Evolutionary conservation across 129 eudicot species (phyloP), one percentile per base, ranked within the genome.

Genomic region (Lactuca saligna): DNA sequence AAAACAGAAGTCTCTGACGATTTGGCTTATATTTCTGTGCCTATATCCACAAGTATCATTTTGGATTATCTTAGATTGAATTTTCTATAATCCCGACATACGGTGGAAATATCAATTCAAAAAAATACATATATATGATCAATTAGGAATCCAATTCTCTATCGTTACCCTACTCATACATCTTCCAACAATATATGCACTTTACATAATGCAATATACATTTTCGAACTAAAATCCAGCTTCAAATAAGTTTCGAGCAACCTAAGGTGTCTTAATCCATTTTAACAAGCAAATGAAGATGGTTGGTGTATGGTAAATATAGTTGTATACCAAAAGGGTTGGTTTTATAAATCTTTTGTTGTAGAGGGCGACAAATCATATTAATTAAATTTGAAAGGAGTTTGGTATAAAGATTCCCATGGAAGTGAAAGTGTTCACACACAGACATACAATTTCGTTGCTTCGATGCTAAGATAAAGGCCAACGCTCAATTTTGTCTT

Each of bases 401-500:
- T 37, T 12, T 4, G 15, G 8, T 6, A 38, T 37, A 61, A 33
- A 38, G 51, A 16, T n/a, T 61, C 51, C 38, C 17, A 10, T 37
- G 32, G 20, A 38, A 61, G 50, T 61, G 66, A 61, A 37, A 34
- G 66, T 15, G 66, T 61, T 61, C 66, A 61, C 66, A 61, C 31
- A 8, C 51, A 53, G 2, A 61, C 66, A 61, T 14, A 8, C 51
- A 53, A 3, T 53, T 61, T 16, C 49, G 16, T 61, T 61, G n/a
- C 66, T 61, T 61, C 51, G 6, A 61, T 61, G 66, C 66, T 61
- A 61, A 61, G 66, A 38, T 61, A 61, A 61, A 61, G 51, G 66
- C 51, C 17, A 61, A 61, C 66, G 38, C 1, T 16, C 49, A 25
- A 0, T 25, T 61, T 32, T 61, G 8, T 38, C 66, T 38, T 61